Evolutionary conservation across 495 filamentous ascomycete genomes (phyloP).

Genomic region (Talaromyces liani): DNA sequence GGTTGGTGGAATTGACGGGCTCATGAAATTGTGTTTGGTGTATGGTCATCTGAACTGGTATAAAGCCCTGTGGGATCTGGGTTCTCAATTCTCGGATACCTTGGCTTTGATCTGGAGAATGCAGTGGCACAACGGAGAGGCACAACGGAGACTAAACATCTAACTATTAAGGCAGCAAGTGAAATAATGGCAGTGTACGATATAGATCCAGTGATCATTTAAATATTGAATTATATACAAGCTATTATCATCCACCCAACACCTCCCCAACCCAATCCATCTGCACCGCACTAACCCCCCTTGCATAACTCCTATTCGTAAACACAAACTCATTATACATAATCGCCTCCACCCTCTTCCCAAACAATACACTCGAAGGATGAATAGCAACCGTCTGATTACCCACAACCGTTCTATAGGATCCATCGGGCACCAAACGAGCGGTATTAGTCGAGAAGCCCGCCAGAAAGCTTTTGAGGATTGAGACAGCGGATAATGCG

Average conservation of each 20-base stretch:
- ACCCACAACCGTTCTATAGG: slow-evolving; percentile 75
- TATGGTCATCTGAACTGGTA: too few relatives aligned
- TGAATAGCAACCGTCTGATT: slow-evolving; percentile 86
- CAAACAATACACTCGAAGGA: slow-evolving; percentile 77
- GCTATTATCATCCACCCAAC: slow-evolving; percentile 32
- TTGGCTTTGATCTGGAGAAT: too few relatives aligned
- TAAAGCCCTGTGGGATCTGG: too few relatives aligned
- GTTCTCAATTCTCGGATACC: too few relatives aligned
- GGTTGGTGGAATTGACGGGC: too few relatives aligned
- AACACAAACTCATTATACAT: slow-evolving; percentile 96
- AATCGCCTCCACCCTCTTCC: slow-evolving; percentile 85
- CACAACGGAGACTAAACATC: too few relatives aligned
- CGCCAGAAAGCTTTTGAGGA: slow-evolving; percentile 74
- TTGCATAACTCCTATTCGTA: slow-evolving; percentile 85
- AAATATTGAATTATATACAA: neutral
- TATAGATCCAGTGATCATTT: neutral
- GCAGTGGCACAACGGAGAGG: too few relatives aligned
- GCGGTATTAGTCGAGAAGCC: slow-evolving; percentile 83
- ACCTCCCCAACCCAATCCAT: slow-evolving; percentile 79
- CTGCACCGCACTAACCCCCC: slow-evolving; percentile 80
- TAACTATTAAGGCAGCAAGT: neutral
- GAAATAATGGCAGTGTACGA: neutral
- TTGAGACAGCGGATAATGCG: slow-evolving; percentile 32
- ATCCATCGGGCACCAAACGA: slow-evolving; percentile 70
- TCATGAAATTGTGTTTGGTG: too few relatives aligned